Conservation (phyloP, 2,329 filamentous ascomycete genomes). For the Arthroderma uncinatum region DNA sequence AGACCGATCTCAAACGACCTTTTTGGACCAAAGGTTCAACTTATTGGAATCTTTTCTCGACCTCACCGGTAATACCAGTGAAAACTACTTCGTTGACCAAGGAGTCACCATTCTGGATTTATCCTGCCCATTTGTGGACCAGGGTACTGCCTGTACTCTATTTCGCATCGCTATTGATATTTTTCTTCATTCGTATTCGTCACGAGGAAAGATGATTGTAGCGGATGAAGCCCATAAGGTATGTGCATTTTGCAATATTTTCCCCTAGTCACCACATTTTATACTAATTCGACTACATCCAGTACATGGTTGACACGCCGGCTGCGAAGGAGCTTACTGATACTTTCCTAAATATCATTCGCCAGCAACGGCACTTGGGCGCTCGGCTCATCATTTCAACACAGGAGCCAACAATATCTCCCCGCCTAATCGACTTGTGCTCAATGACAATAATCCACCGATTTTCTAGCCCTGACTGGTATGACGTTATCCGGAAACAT, state of each 20-base stretch:
- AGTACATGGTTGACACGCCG: conserved; percentile 16
- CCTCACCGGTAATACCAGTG: neutral
- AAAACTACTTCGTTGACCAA: neutral
- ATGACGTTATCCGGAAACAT: conserved; percentile 33
- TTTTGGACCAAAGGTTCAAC: conserved; percentile 17
- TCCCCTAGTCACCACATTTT: neutral
- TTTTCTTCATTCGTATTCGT: conserved; percentile 15
- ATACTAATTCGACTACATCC: neutral
- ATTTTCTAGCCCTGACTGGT: conserved; percentile 55
- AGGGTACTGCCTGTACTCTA: conserved; percentile 16
- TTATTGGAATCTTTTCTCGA: conserved; percentile 18
- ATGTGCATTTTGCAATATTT: neutral
- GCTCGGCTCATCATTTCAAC: conserved; percentile 58
- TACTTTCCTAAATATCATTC: conserved; percentile 48
- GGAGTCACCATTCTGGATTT: conserved; percentile 16
- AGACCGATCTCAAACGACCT: conserved; percentile 12
- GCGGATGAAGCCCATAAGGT: conserved; percentile 21
- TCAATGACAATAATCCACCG: conserved; percentile 58
- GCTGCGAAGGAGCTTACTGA: conserved; percentile 41
- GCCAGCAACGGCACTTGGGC: conserved; percentile 56
- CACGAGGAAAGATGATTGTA: conserved; percentile 14
- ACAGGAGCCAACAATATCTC: conserved; percentile 61
- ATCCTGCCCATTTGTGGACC: conserved; percentile 17
- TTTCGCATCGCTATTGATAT: conserved; percentile 18
- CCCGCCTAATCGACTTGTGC: conserved; percentile 56